Evolutionary conservation across 139 green algal genomes (phyloP), one percentile per base, ranked within the genome.

Genomic region (Chloropicon primus): DNA sequence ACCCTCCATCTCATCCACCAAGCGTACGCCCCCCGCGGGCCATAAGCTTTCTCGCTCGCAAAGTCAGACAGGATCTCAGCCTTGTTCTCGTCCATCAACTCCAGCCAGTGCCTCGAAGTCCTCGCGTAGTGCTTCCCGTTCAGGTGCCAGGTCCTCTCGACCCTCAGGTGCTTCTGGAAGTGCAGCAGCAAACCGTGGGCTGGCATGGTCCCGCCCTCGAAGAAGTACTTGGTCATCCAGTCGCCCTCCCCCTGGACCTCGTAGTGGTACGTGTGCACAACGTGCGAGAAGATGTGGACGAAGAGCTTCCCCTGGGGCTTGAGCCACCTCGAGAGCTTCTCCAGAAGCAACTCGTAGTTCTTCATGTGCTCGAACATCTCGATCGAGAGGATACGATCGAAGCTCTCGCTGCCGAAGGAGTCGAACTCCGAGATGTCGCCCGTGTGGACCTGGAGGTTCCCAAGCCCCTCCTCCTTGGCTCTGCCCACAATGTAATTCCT

Each of bases 321-420:
- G 26, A 98, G 84, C 94, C 94, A 97, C 0, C 3, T 73, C 2
- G 83, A 74, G 24, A 94, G 82, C 62, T 89, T 86, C 2, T 74
- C 22, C 76, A 97, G 85, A 26, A 96, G 81, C 79, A 86, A 85
- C 81, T 92, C 53, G 80, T 91, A 91, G 77, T 91, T 91, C 82
- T 88, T 84, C 90, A 95, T 95, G 88, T 95, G 90, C 86, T 98
- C 94, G 83, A 98, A 97, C 91, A 96, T 97, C 84, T 99, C 94
- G n/a, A 99, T 90, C 1, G 88, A 94, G 26, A 98, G 82, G 3
- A 98, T 85, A 1, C 94, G 83, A 81, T 99, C 91, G 81, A 91
- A 98, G 1, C 26, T 80, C 0, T 71, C 76, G 85, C 71, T 74
- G 21, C 53, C 74, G 10, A 74, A 72, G 2, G 71, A 26, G 10